These are phyloP conservation scores for Nephelium lappaceum DNA, from an alignment of 345 rosid genomes.

Conservation along the genomic window DNA sequence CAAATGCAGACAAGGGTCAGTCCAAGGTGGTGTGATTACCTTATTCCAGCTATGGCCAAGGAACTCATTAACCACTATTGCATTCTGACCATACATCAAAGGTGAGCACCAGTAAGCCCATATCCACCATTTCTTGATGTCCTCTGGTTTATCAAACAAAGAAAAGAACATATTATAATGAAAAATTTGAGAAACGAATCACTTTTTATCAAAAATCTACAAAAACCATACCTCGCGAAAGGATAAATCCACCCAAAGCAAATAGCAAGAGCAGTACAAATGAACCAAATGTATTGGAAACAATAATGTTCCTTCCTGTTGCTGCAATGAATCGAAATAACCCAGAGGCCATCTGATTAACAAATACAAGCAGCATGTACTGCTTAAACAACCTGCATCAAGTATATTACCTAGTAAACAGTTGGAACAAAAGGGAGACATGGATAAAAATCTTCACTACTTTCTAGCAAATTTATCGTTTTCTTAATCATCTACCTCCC, in stretches of 20 bases:
- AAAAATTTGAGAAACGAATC: neutral
- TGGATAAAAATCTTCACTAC: neutral
- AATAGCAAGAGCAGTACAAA: conserved; percentile 47
- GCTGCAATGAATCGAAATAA: conserved; percentile 60
- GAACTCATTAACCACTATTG: conserved; percentile 66
- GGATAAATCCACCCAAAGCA: conserved; percentile 46
- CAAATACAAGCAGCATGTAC: conserved; percentile 39
- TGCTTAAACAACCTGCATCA: conserved; percentile 55
- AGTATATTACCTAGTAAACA: neutral
- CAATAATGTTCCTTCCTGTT: conserved; percentile 47
- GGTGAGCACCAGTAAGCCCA: conserved; percentile 93
- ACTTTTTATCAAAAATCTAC: neutral
- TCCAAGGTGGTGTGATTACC: conserved; percentile 35
- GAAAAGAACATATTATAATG: neutral
- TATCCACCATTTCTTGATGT: conserved; percentile 84
- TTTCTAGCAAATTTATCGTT: neutral
- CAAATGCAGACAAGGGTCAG: neutral
- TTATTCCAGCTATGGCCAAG: conserved; percentile 63
- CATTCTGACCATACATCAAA: conserved; percentile 82
- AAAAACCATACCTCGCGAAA: conserved; percentile 34
- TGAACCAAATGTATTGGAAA: conserved; percentile 53
- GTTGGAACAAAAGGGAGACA: neutral
- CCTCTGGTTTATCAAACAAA: conserved; percentile 43
- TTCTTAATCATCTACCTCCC: conserved; percentile 48
- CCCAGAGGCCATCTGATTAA: conserved; percentile 55